Evolutionary conservation across 352 stramenopile genomes (phyloP).

Genomic region (Phytopythium helicoides): DNA sequence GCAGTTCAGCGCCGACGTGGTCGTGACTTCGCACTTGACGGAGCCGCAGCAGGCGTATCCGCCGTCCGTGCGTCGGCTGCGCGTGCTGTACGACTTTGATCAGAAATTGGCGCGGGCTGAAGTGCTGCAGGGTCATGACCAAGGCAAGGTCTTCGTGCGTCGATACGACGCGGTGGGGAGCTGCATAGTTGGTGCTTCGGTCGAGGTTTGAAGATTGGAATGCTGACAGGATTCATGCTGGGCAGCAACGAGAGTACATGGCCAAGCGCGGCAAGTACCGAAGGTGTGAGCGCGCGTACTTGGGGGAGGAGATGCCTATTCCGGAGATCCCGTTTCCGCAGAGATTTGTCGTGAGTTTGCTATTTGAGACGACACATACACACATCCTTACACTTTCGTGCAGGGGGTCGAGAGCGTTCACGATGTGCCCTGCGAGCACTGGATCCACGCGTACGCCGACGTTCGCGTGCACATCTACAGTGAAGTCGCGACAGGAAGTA

Average conservation of each 20-base stretch:
- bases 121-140: conserved; percentile 60
- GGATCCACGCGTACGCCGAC: conserved; percentile 48
- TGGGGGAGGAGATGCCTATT: conserved; percentile 56
- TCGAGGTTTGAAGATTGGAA: too few relatives aligned
- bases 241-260: conserved; percentile 68
- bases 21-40: conserved; percentile 58
- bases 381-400: too few relatives aligned
- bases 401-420: conserved; percentile 57
- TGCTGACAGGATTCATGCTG: not conserved
- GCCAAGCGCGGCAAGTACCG: conserved; percentile 61
- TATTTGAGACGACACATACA: too few relatives aligned
- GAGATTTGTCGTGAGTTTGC: conserved; percentile 36
- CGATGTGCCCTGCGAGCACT: conserved; percentile 61
- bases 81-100: conserved; percentile 63
- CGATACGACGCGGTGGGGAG: conserved; percentile 42
- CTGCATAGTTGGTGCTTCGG: too few relatives aligned
- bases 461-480: conserved; percentile 61
- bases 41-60: conserved; percentile 55
- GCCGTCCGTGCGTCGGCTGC: conserved; percentile 49
- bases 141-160: conserved; percentile 64
- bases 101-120: conserved; percentile 57
- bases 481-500: conserved; percentile 40
- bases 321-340: conserved; percentile 52
- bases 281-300: conserved; percentile 70
- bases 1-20: conserved; percentile 60